Base-by-base conservation (phyloP, 371 early-diverging fungal species). In the Quaeritorhiza haematococci region DNA sequence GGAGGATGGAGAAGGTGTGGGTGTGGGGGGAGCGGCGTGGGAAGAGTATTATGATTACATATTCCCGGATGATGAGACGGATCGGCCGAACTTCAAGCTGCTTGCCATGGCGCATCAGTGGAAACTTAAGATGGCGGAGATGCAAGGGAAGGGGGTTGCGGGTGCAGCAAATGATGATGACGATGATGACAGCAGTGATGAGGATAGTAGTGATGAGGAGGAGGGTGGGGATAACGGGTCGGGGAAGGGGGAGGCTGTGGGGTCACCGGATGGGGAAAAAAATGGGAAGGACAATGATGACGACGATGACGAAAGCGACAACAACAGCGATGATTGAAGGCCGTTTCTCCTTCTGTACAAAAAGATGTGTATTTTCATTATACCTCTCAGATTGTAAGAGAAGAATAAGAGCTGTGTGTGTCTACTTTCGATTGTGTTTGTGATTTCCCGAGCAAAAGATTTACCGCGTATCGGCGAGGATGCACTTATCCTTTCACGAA, bases 11-110 rank as follows among this genome's bases (percentile, higher is more conserved):
- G 51, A 21, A 3, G 55, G 29, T 3, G 19, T 27, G 2, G 52
- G 42, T 33, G 41, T 41, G 27, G 42, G 27, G 27, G 45, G 60
- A n/a, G 53, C 33, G 2, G 74, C 85, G 29, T 84, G 87, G 87
- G 98, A 96, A 67, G 98, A 97, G 78, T 96, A 93, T 86, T 90
- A 85, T 75, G 96, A 96, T 55, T 96, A 95, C 75, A 86, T 96
- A 56, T 97, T 94, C 79, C 96, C 97, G 19, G 98, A 96, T 61
- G 97, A 97, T 50, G 83, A 89, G 58, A 80, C 76, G 6, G 88
- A 93, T 52, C 82, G 82, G 51, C 85, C 92, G 13, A 87, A 85
- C 59, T 81, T 93, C 66, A 95, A 92, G 69, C 71, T 97, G 56
- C 79, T 96, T 65, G 86, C 84, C 55, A 84, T 90, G 79, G 96